A percentile compares a stretch with the other conserved stretches of the same genome.
Conservation (phyloP, 352 stramenopile species). For the Peronospora destructor region DNA sequence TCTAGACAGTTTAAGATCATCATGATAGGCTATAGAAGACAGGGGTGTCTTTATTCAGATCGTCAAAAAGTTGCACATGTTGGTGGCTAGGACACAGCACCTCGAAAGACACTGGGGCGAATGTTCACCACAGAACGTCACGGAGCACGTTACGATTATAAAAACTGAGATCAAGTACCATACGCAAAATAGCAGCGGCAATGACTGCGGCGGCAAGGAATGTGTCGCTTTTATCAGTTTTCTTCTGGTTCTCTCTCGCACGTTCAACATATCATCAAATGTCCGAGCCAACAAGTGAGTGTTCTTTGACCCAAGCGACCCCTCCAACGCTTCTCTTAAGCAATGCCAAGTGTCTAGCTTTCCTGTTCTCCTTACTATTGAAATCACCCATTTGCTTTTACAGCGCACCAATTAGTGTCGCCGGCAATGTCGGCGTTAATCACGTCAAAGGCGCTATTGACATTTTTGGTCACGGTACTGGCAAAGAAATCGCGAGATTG, state of each 20-base stretch:
- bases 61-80: constrained; percentile 71
- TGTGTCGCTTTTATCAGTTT: constrained; percentile 27
- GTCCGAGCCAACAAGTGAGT: constrained; percentile 55
- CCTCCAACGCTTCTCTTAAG: constrained; percentile 56
- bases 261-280: constrained; percentile 44
- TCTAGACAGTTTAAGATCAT: constrained; percentile 30
- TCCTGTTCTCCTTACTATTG: constrained; percentile 77
- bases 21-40: constrained; percentile 72
- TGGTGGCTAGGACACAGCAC: constrained; percentile 64
- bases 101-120: constrained; percentile 71
- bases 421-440: too few species aligned
- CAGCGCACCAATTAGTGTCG: too few species aligned
- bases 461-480: too few species aligned
- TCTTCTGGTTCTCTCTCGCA: constrained; percentile 16
- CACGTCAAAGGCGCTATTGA: too few species aligned
- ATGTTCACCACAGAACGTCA: constrained; percentile 73
- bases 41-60: constrained; percentile 56
- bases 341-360: constrained; percentile 63
- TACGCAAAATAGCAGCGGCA: constrained; percentile 35
- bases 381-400: constrained; percentile 52
- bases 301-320: constrained; percentile 76
- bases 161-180: constrained; percentile 30
- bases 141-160: constrained; percentile 44
- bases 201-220: constrained; percentile 51
- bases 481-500: too few species aligned